Percentiles rank a stretch among this genome's conserved stretches.
phyloP scores from a whole-genome alignment of 257 asterid species.

The Primulina tabacum region DNA sequence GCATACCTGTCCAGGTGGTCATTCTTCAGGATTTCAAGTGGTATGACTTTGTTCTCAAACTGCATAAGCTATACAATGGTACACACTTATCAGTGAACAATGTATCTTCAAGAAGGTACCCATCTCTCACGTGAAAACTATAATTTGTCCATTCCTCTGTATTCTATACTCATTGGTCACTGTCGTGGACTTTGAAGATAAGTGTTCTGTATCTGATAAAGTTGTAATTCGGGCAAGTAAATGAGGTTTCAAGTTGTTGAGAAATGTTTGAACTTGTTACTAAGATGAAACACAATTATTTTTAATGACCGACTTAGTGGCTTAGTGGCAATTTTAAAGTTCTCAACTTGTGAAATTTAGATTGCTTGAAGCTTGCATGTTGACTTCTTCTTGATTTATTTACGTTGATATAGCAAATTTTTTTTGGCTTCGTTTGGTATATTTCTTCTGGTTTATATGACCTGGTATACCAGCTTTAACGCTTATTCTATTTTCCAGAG shows the following conservation, averaged over 20 bases:
- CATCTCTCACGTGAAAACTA: constrained; percentile 11
- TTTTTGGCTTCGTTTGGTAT: background rate
- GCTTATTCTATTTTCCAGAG: constrained; percentile 42
- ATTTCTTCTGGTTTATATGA: background rate
- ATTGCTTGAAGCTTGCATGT: background rate
- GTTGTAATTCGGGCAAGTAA: background rate
- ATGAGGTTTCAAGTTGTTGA: background rate
- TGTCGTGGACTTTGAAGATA: constrained; percentile 20
- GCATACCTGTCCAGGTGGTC: constrained; percentile 50
- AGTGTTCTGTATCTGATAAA: background rate
- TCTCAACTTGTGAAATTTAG: background rate
- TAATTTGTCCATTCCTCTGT: constrained; percentile 14
- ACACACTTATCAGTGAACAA: constrained; percentile 79
- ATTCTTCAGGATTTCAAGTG: constrained; percentile 83
- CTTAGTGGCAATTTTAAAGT: background rate
- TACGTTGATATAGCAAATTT: background rate
- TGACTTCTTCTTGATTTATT: background rate
- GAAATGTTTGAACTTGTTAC: background rate
- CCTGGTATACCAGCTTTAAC: constrained; percentile 1
- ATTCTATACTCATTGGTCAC: constrained; percentile 11
- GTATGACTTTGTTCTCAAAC: constrained; percentile 71
- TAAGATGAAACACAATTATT: background rate
- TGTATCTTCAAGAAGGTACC: constrained; percentile 73
- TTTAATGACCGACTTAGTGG: background rate
- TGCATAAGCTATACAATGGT: constrained; percentile 79